Conservation (phyloP, 2,329 filamentous ascomycete genomes). For the Cercospora sesami region DNA sequence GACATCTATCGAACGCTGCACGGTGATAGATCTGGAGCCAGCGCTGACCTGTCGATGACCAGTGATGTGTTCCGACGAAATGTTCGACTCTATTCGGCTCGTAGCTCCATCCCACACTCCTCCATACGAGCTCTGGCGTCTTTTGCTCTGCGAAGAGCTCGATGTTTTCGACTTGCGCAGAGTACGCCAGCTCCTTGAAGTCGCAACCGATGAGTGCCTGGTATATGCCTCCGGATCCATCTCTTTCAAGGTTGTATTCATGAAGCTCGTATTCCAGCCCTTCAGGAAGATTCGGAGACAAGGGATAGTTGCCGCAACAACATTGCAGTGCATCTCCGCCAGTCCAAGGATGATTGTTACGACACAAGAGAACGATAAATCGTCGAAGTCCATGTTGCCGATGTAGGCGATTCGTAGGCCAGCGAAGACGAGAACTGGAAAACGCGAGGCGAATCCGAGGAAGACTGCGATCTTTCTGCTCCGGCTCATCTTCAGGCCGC, state of each 20-base stretch:
- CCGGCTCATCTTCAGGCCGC: conserved; percentile 22
- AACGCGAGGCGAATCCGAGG: conserved; percentile 22
- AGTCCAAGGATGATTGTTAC: conserved; percentile 21
- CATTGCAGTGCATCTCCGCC: conserved; percentile 27
- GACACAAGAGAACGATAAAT: conserved; percentile 21
- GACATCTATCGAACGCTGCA: conserved; percentile 13
- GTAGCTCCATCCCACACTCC: conserved; percentile 14
- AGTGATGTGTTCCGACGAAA: conserved; percentile 8
- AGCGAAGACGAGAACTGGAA: conserved; percentile 20
- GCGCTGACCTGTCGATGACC: conserved; percentile 1
- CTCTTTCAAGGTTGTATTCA: conserved; percentile 6
- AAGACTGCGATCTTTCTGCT: conserved; percentile 23
- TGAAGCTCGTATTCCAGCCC: conserved; percentile 26
- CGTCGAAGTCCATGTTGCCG: conserved; percentile 7
- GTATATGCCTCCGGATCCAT: conserved; percentile 15
- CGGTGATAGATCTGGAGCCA: conserved; percentile 13
- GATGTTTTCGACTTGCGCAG: neutral
- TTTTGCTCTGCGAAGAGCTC: conserved; percentile 9
- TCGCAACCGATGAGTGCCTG: conserved; percentile 8
- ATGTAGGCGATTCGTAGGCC: conserved; percentile 18
- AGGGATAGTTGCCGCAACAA: conserved; percentile 27
- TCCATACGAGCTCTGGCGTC: neutral
- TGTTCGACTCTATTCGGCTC: conserved; percentile 4
- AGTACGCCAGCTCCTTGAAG: conserved; percentile 1
- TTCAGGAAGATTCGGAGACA: conserved; percentile 28